Percentiles rank a stretch among this genome's conserved stretches.
Conservation (phyloP, 1,139 yeast species). For the Geotrichum siamense region DNA sequence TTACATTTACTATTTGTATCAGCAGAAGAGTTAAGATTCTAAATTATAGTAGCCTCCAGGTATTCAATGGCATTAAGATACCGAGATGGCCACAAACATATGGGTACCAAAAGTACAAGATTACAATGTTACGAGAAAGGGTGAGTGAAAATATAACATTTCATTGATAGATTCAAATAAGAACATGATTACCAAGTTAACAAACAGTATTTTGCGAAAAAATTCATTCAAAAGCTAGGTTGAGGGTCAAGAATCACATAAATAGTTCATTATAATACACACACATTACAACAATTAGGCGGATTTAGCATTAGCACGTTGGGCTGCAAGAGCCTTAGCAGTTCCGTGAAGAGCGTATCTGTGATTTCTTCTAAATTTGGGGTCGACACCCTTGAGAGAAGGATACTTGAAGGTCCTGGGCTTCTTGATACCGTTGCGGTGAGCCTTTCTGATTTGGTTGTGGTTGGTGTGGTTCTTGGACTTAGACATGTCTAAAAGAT, state of each 20-base stretch:
- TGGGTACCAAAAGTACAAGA: too few relatives aligned
- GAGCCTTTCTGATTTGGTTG: constrained; percentile 99
- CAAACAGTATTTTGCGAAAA: neutral
- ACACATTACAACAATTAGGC: constrained; percentile 2
- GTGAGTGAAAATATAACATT: too few relatives aligned
- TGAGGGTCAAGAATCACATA: too few relatives aligned
- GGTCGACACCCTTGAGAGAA: constrained; percentile 96
- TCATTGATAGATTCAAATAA: too few relatives aligned
- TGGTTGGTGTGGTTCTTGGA: constrained; percentile 99
- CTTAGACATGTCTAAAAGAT: constrained; percentile 16
- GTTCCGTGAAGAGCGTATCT: constrained; percentile 27
- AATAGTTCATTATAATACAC: neutral
- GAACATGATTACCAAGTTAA: too few relatives aligned
- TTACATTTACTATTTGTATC: too few relatives aligned
- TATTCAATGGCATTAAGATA: too few relatives aligned
- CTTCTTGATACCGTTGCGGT: constrained; percentile 99
- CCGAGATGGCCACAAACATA: too few relatives aligned
- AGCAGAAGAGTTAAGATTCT: too few relatives aligned
- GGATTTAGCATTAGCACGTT: constrained; percentile 7
- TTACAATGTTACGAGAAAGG: too few relatives aligned
- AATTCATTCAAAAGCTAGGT: neutral
- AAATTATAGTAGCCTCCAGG: too few relatives aligned
- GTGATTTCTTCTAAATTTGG: constrained; percentile 99
- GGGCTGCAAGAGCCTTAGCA: constrained; percentile 11
- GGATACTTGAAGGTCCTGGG: constrained; percentile 97